Evolutionary conservation across 805 yeast genomes (phyloP), one percentile per base, ranked within the genome.

Genomic region (Zygosaccharomyces siamensis): DNA sequence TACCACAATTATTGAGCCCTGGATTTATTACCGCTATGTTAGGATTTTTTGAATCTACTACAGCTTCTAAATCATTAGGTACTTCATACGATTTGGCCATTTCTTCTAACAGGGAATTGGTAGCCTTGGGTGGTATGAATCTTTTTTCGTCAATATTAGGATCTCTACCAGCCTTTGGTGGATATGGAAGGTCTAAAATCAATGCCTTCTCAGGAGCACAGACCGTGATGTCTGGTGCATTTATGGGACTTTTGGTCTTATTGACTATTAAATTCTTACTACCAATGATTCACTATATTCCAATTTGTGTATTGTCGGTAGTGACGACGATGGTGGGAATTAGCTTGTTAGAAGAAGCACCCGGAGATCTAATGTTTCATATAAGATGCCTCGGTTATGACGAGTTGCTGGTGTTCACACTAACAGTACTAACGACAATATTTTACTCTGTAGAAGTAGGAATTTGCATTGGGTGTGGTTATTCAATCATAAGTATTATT

Each of bases 11-110:
- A 43, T 76, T 88, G 57, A 74, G 81, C n/a, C 76, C 92, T 0
- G 79, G 93, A 0, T 80, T 89, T 52, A 75, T 85, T 49, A 80
- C 87, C 52, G 95, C 97, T 0, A 78, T 89, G 61, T 70, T 92
- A 32, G 98, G 98, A 0, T 89, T 92, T 62, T 86, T 92, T 58
- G 97, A 92, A 64, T 84, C 95, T 6, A 86, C 97, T 0, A 89
- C 96, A 0, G 97, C 97, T 0, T 86, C 90, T 16, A 88, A 93
- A 65, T 79, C 95, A 0, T 70, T 93, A 24, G 93, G 95, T 0
- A 76, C 90, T 1, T 72, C 76, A n/a, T 81, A 80, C 53, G 84
- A 86, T 53, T 43, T 78, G 31, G 83, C 88, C 0, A 78, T 89
- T 8, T 86, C 96, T 0, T 59, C 70, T 2, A 90, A 93, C 65